A percentile compares a stretch with the other conserved stretches of the same genome.
These are phyloP conservation scores for Lanmaoa rubissima DNA, from an alignment of 768 basidiomycete genomes.

Conservation along the genomic window DNA sequence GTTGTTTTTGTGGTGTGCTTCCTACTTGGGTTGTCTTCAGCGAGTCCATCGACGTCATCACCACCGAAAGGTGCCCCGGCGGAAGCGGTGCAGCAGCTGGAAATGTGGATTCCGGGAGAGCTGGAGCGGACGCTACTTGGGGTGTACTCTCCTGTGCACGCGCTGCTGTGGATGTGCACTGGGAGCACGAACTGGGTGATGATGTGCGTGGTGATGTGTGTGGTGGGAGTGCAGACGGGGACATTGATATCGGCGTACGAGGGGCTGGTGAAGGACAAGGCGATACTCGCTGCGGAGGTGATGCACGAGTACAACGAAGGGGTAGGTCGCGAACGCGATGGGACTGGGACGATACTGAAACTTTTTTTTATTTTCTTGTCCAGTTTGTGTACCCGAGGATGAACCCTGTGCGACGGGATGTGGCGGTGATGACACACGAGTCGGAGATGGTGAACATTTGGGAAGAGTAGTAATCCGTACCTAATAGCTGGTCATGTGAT, in stretches of 20 bases:
- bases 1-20: constrained; percentile 64
- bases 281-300: constrained; percentile 73
- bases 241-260: constrained; percentile 43
- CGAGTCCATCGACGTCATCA: constrained; percentile 36
- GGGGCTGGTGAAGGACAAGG: constrained; percentile 68
- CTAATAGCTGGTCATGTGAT: constrained; percentile 7
- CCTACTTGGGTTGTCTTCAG: constrained; percentile 57
- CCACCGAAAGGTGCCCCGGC: constrained; percentile 38
- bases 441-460: constrained; percentile 52
- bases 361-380: too few relatives aligned
- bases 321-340: constrained; percentile 41
- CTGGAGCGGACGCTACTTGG: constrained; percentile 68
- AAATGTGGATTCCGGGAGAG: constrained; percentile 75
- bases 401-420: constrained; percentile 73
- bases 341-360: not conserved
- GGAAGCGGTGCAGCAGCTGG: constrained; percentile 68
- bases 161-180: constrained; percentile 70
- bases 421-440: constrained; percentile 82
- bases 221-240: constrained; percentile 63
- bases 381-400: constrained; percentile 85
- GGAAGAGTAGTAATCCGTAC: not conserved
- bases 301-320: constrained; percentile 81
- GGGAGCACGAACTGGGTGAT: constrained; percentile 74
- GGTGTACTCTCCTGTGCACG: constrained; percentile 78
- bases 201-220: constrained; percentile 65